These are phyloP conservation scores for Clitopilus passeckerianus DNA, from an alignment of 768 basidiomycete species.

Conservation along the genomic window DNA sequence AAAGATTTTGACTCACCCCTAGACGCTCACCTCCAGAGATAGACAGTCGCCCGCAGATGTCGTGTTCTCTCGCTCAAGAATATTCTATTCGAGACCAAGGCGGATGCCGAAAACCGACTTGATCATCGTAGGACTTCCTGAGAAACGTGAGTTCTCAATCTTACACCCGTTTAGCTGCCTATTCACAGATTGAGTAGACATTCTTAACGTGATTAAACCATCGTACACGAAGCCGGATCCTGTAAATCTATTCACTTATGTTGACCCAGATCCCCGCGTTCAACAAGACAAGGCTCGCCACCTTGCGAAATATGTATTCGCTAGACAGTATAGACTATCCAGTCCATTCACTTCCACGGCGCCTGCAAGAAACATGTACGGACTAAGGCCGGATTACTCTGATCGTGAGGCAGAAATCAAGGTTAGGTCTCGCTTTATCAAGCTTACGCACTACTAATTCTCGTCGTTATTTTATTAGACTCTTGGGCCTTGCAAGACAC, in stretches of 20 bases:
- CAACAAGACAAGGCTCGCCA: constrained; percentile 52
- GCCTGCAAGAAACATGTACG: constrained; percentile 19
- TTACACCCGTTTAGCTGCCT: neutral
- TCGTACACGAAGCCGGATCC: constrained; percentile 30
- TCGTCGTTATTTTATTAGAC: constrained; percentile 11
- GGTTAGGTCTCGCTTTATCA: constrained; percentile 28
- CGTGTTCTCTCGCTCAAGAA: constrained; percentile 42
- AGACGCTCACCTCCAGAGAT: neutral
- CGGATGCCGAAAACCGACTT: constrained; percentile 41
- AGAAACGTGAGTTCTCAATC: constrained; percentile 47
- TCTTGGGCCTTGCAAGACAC: constrained; percentile 59
- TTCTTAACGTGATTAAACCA: constrained; percentile 54
- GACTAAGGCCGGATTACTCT: constrained; percentile 35
- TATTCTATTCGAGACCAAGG: constrained; percentile 67
- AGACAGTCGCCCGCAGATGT: constrained; percentile 49
- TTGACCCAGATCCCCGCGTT: constrained; percentile 40
- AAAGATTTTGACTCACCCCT: neutral
- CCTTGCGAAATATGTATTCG: constrained; percentile 81
- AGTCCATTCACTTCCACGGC: constrained; percentile 44
- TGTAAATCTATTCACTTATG: constrained; percentile 19
- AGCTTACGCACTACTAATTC: neutral
- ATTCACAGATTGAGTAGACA: constrained; percentile 38
- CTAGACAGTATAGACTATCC: constrained; percentile 66
- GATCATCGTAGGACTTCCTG: constrained; percentile 62
- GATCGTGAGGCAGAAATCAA: constrained; percentile 70